Evolutionary conservation across 2,329 filamentous ascomycete genomes (phyloP).

Genomic region (Didymosphaeria variabile): DNA sequence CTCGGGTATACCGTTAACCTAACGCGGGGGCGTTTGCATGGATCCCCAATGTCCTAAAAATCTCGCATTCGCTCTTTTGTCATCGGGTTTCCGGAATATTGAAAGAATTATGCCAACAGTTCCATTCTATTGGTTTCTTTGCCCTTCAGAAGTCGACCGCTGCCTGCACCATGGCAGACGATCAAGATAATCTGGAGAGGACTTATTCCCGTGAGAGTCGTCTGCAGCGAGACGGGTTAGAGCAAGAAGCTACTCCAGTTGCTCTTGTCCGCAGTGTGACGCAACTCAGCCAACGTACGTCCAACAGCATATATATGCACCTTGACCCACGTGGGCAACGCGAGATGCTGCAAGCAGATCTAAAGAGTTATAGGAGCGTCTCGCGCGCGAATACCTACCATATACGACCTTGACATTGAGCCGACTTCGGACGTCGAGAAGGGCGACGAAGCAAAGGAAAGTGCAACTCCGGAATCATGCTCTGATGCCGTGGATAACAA

Average conservation of each 20-base stretch:
- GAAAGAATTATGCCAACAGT: conserved; percentile 6
- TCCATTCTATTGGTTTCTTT: conserved; percentile 12
- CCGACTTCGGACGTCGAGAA: conserved; percentile 34
- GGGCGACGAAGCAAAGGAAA: conserved; percentile 39
- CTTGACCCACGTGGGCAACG: background rate
- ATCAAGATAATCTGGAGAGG: conserved; percentile 38
- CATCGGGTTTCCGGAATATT: conserved; percentile 5
- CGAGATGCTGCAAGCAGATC: conserved; percentile 6
- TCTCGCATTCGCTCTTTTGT: conserved; percentile 11
- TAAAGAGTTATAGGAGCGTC: conserved; percentile 30
- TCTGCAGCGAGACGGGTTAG: conserved; percentile 33
- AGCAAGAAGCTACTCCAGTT: conserved; percentile 37
- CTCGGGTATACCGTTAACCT: conserved; percentile 23
- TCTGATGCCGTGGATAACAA: conserved; percentile 18
- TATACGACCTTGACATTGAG: conserved; percentile 36
- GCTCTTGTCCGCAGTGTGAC: conserved; percentile 39
- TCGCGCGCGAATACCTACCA: conserved; percentile 27
- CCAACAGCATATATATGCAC: conserved; percentile 12
- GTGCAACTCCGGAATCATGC: conserved; percentile 21
- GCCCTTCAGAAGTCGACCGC: conserved; percentile 19
- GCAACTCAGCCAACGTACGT: conserved; percentile 30
- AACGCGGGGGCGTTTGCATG: conserved; percentile 20
- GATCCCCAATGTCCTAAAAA: conserved; percentile 1
- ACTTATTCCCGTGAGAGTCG: conserved; percentile 48
- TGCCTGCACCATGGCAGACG: conserved; percentile 29